phyloP scores from a whole-genome alignment of 169 alveolate genomes.

The Babesia bovis region DNA sequence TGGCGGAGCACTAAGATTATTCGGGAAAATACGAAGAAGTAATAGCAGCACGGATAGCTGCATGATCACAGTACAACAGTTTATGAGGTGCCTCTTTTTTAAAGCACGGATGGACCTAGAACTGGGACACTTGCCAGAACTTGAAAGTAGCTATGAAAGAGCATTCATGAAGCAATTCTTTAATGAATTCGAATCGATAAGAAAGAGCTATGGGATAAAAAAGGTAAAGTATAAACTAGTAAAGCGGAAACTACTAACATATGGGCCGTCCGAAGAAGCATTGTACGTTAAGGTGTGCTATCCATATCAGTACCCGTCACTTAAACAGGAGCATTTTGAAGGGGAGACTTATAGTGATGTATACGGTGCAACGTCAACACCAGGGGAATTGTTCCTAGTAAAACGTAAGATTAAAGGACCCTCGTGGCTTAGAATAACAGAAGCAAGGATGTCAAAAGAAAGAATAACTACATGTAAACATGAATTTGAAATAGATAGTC shows the following conservation, averaged over 20 bases:
- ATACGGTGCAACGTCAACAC: slow-evolving; percentile 65
- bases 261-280: slow-evolving; percentile 63
- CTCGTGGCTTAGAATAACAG: slow-evolving; percentile 75
- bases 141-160: slow-evolving; percentile 34
- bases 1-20: slow-evolving; percentile 38
- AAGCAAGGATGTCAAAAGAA: slow-evolving; percentile 15
- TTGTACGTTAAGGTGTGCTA: slow-evolving; percentile 63
- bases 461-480: slow-evolving; percentile 47
- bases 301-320: slow-evolving; percentile 46
- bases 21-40: slow-evolving; percentile 32
- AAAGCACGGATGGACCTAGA: slow-evolving; percentile 63
- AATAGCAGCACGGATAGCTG: slow-evolving; percentile 50
- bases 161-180: slow-evolving; percentile 56
- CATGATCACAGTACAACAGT: slow-evolving; percentile 49
- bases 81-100: slow-evolving; percentile 55
- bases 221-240: slow-evolving; percentile 61
- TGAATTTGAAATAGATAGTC: slow-evolving; percentile 56
- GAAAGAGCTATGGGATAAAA: slow-evolving; percentile 56
- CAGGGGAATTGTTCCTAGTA: slow-evolving; percentile 67
- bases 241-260: slow-evolving; percentile 58
- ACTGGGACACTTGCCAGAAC: slow-evolving; percentile 35
- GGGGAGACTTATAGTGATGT: slow-evolving; percentile 56
- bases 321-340: slow-evolving; percentile 24
- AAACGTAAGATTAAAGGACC: slow-evolving; percentile 84
- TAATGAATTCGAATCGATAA: slow-evolving; percentile 45